These are phyloP conservation scores for Suillus fuscotomentosus DNA, from an alignment of 768 basidiomycete genomes.

Conservation along the genomic window DNA sequence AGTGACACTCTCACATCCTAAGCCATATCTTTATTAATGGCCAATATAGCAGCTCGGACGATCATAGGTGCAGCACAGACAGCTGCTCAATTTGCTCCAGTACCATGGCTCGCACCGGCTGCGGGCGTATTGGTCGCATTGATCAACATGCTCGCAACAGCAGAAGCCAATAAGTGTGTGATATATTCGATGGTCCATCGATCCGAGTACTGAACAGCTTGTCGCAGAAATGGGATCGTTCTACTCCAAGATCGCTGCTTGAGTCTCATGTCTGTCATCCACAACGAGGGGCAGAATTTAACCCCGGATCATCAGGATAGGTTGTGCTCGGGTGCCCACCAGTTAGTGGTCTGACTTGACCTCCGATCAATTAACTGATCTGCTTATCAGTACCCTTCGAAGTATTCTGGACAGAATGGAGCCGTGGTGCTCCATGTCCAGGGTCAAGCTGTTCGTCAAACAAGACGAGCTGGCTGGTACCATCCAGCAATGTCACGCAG, in stretches of 20 bases:
- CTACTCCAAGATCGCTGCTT: constrained; percentile 49
- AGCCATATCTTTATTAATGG: constrained; percentile 11
- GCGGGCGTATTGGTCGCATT: constrained; percentile 43
- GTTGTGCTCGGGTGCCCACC: constrained; percentile 32
- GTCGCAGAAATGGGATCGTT: constrained; percentile 38
- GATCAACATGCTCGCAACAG: constrained; percentile 45
- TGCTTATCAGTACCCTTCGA: constrained; percentile 25
- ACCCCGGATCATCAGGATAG: constrained; percentile 29
- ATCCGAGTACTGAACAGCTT: constrained; percentile 1
- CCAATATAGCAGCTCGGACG: constrained; percentile 12
- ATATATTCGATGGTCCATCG: neutral
- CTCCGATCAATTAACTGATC: neutral
- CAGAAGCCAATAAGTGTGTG: constrained; percentile 45
- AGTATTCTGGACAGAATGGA: constrained; percentile 40
- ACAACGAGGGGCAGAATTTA: constrained; percentile 30
- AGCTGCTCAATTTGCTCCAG: constrained; percentile 44
- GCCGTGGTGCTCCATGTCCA: constrained; percentile 41
- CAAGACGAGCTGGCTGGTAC: constrained; percentile 43
- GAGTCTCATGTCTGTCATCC: constrained; percentile 38
- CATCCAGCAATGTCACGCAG: constrained; percentile 44
- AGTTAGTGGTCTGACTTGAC: constrained; percentile 20
- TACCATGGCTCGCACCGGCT: constrained; percentile 46
- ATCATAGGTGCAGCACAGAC: constrained; percentile 36
- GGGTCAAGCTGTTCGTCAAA: constrained; percentile 42
- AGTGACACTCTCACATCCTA: too few species aligned